A percentile compares a stretch with the other conserved stretches of the same genome.
Evolutionary conservation across 106 monocot genomes (phyloP).

Genomic region (Xerophyta viscosa): DNA sequence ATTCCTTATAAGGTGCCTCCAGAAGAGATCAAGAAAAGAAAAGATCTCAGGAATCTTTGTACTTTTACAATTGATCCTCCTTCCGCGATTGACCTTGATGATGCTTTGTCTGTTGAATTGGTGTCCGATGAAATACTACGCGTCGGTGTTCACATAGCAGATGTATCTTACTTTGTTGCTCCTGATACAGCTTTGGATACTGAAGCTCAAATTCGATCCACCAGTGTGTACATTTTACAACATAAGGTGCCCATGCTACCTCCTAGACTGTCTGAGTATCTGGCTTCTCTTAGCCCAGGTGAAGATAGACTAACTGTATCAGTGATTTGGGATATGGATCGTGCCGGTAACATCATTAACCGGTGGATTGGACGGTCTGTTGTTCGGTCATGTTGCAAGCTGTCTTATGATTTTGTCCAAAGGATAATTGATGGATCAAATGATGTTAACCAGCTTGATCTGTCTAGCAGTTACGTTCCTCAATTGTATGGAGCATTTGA

Average conservation of each 20-base stretch:
- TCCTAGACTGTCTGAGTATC: constrained; percentile 44
- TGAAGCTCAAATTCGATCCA: constrained; percentile 77
- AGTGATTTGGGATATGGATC: constrained; percentile 69
- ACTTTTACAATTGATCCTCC: constrained; percentile 82
- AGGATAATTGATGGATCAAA: constrained; percentile 50
- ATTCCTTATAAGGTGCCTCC: constrained; percentile 48
- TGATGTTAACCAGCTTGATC: constrained; percentile 1
- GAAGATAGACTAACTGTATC: constrained; percentile 73
- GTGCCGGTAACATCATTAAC: constrained; percentile 44
- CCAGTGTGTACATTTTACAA: constrained; percentile 72
- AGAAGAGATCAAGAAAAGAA: constrained; percentile 49
- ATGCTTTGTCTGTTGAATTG: constrained; percentile 82
- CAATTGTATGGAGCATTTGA: constrained; percentile 37
- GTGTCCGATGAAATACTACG: constrained; percentile 42
- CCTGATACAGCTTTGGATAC: constrained; percentile 68
- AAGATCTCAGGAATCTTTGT: constrained; percentile 65
- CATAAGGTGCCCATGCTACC: constrained; percentile 76
- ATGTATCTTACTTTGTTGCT: constrained; percentile 77
- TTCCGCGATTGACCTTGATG: constrained; percentile 77
- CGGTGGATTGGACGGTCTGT: constrained; percentile 86
- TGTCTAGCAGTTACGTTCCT: constrained; percentile 17
- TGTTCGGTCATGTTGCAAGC: constrained; percentile 74
- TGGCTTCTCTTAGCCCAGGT: constrained; percentile 67
- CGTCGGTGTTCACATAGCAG: constrained; percentile 83
- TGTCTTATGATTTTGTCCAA: constrained; percentile 86